A percentile compares a stretch with the other conserved stretches of the same genome.
These are phyloP conservation scores for Macrocystidia cucumis DNA, from an alignment of 1,284 basidiomycete species.

Conservation along the genomic window DNA sequence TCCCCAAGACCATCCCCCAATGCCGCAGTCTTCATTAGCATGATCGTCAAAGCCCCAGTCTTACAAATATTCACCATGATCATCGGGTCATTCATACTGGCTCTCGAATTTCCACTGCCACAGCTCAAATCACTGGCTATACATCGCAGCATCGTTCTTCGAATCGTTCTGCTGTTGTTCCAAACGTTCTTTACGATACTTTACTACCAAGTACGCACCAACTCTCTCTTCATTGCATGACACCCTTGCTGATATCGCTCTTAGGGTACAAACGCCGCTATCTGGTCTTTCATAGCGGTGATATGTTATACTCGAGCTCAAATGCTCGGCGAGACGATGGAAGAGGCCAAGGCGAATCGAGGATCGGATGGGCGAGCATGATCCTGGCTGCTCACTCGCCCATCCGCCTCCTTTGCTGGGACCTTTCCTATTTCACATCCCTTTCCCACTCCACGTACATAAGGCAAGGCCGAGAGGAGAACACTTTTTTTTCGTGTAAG, in stretches of 20 bases:
- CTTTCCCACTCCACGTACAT: constrained; percentile 2
- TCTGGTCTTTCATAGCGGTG: constrained; percentile 67
- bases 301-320: constrained; percentile 58
- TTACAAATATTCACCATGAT: constrained; percentile 62
- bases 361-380: constrained; percentile 50
- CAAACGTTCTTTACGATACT: constrained; percentile 62
- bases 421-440: constrained; percentile 4
- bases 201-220: constrained; percentile 64
- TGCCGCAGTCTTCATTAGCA: constrained; percentile 52
- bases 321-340: constrained; percentile 57
- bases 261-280: constrained; percentile 69
- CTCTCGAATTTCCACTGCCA: constrained; percentile 63
- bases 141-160: constrained; percentile 57
- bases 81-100: constrained; percentile 47
- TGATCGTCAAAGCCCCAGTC: constrained; percentile 71
- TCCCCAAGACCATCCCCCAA: constrained; percentile 60
- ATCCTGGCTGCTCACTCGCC: no score
- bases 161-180: constrained; percentile 56
- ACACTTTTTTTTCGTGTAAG: no score
- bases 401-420: constrained; percentile 14
- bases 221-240: constrained; percentile 2
- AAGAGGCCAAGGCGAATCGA: constrained; percentile 56
- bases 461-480: no score
- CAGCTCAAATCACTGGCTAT: constrained; percentile 46
- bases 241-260: not conserved